phyloP scores from a whole-genome alignment of 2,329 filamentous ascomycete genomes.

The Tolypocladium cylindrosporum region DNA sequence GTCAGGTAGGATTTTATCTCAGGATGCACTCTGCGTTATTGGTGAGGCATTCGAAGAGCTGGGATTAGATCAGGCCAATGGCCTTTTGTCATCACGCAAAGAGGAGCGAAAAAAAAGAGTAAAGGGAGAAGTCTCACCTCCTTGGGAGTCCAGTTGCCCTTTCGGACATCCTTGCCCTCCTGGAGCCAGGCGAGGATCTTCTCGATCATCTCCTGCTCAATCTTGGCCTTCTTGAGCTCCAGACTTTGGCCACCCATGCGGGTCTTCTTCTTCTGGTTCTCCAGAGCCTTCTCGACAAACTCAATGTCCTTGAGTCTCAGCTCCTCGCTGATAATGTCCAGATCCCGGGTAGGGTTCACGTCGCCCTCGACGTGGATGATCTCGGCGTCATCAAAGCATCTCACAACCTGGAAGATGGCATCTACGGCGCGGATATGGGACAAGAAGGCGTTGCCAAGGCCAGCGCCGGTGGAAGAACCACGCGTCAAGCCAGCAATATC shows the following conservation, averaged over 20 bases:
- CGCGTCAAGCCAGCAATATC: conserved; percentile 96
- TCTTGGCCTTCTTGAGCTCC: conserved; percentile 94
- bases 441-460: conserved; percentile 95
- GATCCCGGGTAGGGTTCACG: conserved; percentile 86
- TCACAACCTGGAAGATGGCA: conserved; percentile 94
- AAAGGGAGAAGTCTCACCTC: conserved; percentile 59
- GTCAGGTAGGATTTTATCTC: conserved; percentile 80
- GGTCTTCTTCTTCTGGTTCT: conserved; percentile 89
- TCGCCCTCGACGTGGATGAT: conserved; percentile 99
- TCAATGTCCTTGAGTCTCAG: conserved; percentile 97
- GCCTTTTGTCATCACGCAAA: conserved; percentile 97
- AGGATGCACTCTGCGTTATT: conserved; percentile 69
- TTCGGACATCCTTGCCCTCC: conserved; percentile 86
- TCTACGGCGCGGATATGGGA: conserved; percentile 98
- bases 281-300: conserved; percentile 91
- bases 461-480: conserved; percentile 92
- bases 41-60: conserved; percentile 96
- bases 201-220: conserved; percentile 88
- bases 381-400: conserved; percentile 97
- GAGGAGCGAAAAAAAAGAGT: conserved; percentile 7
- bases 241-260: conserved; percentile 87
- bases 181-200: conserved; percentile 78
- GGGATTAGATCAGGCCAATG: conserved; percentile 91
- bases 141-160: conserved; percentile 81
- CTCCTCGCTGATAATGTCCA: conserved; percentile 96